Percentiles rank a stretch among this genome's conserved stretches.
These are phyloP conservation scores for Boeremia exigua DNA, from an alignment of 2,329 filamentous ascomycete genomes.

Conservation along the genomic window DNA sequence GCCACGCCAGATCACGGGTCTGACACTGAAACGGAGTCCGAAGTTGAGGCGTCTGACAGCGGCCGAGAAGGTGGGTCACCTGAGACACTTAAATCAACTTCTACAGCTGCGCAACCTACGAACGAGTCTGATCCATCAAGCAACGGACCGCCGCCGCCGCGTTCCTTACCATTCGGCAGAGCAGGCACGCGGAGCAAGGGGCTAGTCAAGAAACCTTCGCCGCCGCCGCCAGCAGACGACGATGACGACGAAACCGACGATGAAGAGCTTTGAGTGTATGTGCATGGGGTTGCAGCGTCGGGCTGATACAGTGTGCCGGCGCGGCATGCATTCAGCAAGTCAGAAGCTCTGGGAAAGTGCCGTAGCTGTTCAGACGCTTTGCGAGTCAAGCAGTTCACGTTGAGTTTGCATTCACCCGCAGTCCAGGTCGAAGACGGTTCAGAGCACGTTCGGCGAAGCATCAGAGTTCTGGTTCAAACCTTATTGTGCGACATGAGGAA, in stretches of 20 bases:
- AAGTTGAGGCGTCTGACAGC: conserved; percentile 29
- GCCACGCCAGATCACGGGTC: conserved; percentile 44
- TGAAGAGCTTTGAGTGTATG: conserved; percentile 39
- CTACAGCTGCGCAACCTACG: conserved; percentile 24
- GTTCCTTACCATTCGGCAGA: conserved; percentile 45
- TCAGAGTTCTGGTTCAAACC: conserved; percentile 2
- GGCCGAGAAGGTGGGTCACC: conserved; percentile 19
- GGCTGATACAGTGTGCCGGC: too few species aligned
- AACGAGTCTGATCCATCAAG: conserved; percentile 20
- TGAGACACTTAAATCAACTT: conserved; percentile 26
- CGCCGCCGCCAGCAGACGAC: conserved; percentile 17
- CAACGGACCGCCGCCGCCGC: conserved; percentile 38
- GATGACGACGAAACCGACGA: conserved; percentile 47
- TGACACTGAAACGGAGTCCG: conserved; percentile 46
- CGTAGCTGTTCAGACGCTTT: too few species aligned
- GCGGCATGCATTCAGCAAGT: too few species aligned
- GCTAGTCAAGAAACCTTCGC: conserved; percentile 18
- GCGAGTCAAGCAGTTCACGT: not conserved
- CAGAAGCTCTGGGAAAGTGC: too few species aligned
- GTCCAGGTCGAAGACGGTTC: not conserved
- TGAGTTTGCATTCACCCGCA: not conserved
- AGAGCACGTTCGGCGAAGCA: not conserved
- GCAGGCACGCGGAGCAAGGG: conserved; percentile 28
- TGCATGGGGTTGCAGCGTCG: too few species aligned
- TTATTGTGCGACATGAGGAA: conserved; percentile 4